These are phyloP conservation scores for Hemisphaericaspora nanyangensis DNA, from an alignment of 805 yeast genomes.

Conservation along the genomic window DNA sequence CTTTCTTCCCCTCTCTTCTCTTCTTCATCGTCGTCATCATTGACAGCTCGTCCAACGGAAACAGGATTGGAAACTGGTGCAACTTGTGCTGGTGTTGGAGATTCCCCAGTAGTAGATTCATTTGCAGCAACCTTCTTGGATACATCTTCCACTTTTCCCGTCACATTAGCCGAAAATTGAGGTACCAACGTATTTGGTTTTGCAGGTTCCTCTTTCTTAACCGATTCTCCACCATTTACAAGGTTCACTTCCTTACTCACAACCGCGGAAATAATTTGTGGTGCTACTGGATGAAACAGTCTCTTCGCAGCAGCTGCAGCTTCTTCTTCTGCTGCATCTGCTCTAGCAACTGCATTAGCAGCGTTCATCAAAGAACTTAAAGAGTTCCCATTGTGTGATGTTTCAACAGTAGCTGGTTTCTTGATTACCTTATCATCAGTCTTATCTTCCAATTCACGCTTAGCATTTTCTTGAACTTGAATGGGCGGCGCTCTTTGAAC, in stretches of 20 bases:
- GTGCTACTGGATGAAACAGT: conserved; percentile 3
- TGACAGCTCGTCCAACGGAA: conserved; percentile 2
- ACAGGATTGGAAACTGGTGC: not conserved
- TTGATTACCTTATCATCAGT: conserved; percentile 25
- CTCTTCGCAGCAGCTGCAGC: conserved; percentile 1
- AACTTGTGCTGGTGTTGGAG: conserved; percentile 4
- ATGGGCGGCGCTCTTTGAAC: not conserved
- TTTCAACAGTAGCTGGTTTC: conserved; percentile 15
- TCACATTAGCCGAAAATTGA: conserved; percentile 17
- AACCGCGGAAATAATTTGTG: no score
- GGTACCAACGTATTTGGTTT: no score
- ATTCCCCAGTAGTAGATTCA: conserved; percentile 4
- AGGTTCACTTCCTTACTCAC: conserved; percentile 1
- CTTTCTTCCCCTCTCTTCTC: conserved; percentile 22
- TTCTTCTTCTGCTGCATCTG: conserved; percentile 8
- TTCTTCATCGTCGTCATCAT: conserved; percentile 28
- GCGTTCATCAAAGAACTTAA: conserved; percentile 29
- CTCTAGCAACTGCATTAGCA: conserved; percentile 17
- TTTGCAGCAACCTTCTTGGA: conserved; percentile 9
- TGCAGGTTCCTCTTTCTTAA: conserved; percentile 1
- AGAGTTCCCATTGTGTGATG: conserved; percentile 11
- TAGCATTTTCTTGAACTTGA: conserved; percentile 12
- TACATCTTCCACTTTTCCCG: conserved; percentile 8
- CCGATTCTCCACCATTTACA: not conserved
- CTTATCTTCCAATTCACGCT: conserved; percentile 39